A percentile compares a stretch with the other conserved stretches of the same genome.
Evolutionary conservation across 2,329 filamentous ascomycete genomes (phyloP).

Genomic region (Ophiocordyceps camponoti-floridani): DNA sequence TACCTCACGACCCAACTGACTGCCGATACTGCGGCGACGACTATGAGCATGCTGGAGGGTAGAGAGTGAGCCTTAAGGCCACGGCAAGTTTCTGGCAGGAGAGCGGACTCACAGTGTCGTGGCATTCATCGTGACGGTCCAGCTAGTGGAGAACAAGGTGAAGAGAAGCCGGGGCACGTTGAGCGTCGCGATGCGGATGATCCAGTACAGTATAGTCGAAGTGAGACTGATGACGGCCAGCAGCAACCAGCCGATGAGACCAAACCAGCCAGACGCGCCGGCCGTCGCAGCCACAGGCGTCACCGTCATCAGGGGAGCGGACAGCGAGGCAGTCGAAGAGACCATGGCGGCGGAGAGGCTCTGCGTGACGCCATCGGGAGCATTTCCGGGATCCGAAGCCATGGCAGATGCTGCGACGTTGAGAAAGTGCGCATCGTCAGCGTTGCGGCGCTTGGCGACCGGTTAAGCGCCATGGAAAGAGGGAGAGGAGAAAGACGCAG

Average conservation of each 20-base stretch:
- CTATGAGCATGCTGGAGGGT: conserved; percentile 50
- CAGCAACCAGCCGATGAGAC: conserved; percentile 35
- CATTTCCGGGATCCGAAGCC: conserved; percentile 22
- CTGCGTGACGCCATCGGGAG: conserved; percentile 14
- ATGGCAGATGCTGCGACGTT: conserved; percentile 11
- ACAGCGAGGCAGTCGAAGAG: conserved; percentile 12
- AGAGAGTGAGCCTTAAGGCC: conserved; percentile 4
- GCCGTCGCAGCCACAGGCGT: conserved; percentile 17
- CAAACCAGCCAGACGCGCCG: conserved; percentile 35
- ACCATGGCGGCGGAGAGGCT: conserved; percentile 14
- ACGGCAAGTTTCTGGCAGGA: not conserved
- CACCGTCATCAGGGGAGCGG: conserved; percentile 19
- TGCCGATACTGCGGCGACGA: conserved; percentile 61
- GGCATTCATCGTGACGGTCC: conserved; percentile 97
- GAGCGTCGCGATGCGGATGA: conserved; percentile 71
- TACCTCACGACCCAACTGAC: conserved; percentile 90
- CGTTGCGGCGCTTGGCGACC: conserved; percentile 7
- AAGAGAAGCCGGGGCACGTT: conserved; percentile 82
- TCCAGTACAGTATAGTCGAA: conserved; percentile 52
- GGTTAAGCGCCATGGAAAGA: conserved; percentile 2
- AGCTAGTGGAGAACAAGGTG: conserved; percentile 72
- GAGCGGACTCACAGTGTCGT: conserved; percentile 58
- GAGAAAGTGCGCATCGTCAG: conserved; percentile 15
- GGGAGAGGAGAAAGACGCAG: not conserved
- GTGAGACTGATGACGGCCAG: conserved; percentile 35